Evolutionary conservation across 2,329 filamentous ascomycete species (phyloP), one percentile per base, ranked within the genome.

Genomic region (Boeremia lycopersici): DNA sequence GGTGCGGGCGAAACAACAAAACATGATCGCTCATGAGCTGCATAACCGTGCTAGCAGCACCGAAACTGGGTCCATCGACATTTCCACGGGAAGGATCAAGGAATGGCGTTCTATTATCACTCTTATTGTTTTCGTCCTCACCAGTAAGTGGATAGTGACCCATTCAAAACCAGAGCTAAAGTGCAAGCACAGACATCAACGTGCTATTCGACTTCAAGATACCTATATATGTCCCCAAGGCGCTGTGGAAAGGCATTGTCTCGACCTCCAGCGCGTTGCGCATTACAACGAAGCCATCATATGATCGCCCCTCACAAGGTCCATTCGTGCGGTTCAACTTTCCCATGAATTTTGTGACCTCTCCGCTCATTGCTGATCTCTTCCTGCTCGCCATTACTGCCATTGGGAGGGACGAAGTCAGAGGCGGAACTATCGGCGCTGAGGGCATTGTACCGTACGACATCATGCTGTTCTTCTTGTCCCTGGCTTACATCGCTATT

Each of bases 381-480:
- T 90, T 91, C 62, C 76, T 91, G 19, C 81, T 91, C 5, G 87
- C 87, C 34, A 89, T 90, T 45, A 65, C 80, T 19, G 87, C 88
- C 6, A 91, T 91, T 65, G 87, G 87, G 1, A 76, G 81, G 19
- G 61, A 81, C 51, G 89, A 91, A 73, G 86, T 91, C 0, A 78
- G 82, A n/a, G 88, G 84, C 63, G 89, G 88, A 2, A 90, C 85
- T 0, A 72, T 89, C 7, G 88, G 88, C 0, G 79, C 86, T 1
- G 77, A 89, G 63, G 78, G 86, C 64, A 91, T 91, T 61, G 79
- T 79, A 2, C 88, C 88, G 0, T 81, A 89, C 61, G 87, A 91
- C 56, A 90, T 90, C 57, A 89, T 91, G 86, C 75, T 80, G 13
- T 91, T 91, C 74, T 91, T 91, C 75, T 78, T 91, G 38, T 89